Evolutionary conservation across 768 basidiomycete genomes (phyloP), one percentile per base, ranked within the genome.

Genomic region (Rhodotorula babjevae): DNA sequence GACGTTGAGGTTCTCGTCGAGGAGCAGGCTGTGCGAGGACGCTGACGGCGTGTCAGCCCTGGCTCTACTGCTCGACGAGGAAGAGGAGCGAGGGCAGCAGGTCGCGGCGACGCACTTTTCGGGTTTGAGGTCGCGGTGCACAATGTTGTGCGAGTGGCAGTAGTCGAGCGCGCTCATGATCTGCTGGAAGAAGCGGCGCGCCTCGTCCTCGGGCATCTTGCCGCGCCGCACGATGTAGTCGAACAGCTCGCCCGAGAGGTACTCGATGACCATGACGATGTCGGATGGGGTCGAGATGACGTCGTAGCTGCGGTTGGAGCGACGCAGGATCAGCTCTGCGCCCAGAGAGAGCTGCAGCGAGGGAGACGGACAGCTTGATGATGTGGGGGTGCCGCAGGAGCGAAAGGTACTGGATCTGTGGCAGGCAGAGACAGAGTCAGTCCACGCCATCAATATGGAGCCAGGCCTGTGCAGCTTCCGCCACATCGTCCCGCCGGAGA

Each of bases 181-280:
- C 80, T 98, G 96, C 80, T 98, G 96, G 83, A 99, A 98, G 86
- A 98, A 98, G 36, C 89, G 86, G 23, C 96, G 87, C 1, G 92
- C 94, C 74, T 89, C 89, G 47, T 85, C 84, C 79, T 97, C 94
- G 49, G 87, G 84, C 90, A 98, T 93, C 69, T 90, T 81, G 16
- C 96, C 96, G 71, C 94, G 87, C n/a, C 86, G 85, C 71, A 96
- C 95, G 79, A 98, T 97, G 83, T 94, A 96, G 82, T 98, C 93
- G 86, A 99, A 99, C 12, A 99, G 86, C 79, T 99, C 96, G 72
- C 93, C 93, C 0, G 91, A 90, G 5, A 93, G 95, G 80, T 89
- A 97, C 81, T 99, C 96, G 67, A 98, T 88, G 44, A 99, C 96
- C 82, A 99, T 96, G 80, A 99, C 94, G 77, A 99, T 96, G 80